phyloP scores from a whole-genome alignment of 108 stramenopile species.

The Seminavis robusta region DNA sequence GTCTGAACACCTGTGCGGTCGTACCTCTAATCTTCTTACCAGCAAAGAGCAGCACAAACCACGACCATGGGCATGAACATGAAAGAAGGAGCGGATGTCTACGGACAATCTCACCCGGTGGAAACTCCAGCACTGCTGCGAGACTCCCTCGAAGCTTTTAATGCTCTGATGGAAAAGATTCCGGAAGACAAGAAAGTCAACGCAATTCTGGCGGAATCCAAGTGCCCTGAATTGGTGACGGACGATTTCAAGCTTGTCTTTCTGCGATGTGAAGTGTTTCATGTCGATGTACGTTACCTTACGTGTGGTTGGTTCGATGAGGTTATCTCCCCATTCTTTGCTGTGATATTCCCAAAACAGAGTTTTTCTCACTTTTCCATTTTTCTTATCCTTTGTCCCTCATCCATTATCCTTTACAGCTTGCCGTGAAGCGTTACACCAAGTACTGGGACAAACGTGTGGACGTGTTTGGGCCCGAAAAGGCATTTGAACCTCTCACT shows the following conservation, averaged over 20 bases:
- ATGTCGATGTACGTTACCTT: too few relatives aligned
- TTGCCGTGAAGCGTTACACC: conserved; percentile 36
- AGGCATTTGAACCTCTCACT: conserved; percentile 41
- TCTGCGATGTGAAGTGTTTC: conserved; percentile 58
- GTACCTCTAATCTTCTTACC: too few relatives aligned
- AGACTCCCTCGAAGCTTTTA: conserved; percentile 26
- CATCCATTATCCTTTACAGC: too few relatives aligned
- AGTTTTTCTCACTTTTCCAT: too few relatives aligned
- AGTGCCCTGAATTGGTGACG: conserved; percentile 33
- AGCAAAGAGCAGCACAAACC: too few relatives aligned
- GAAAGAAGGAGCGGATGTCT: conserved; percentile 15
- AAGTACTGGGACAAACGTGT: conserved; percentile 55
- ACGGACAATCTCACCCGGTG: conserved; percentile 48
- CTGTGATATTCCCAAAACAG: too few relatives aligned
- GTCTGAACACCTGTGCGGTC: too few relatives aligned
- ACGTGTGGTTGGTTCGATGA: too few relatives aligned
- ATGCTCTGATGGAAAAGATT: too few relatives aligned
- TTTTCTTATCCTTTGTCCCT: too few relatives aligned
- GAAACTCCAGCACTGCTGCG: conserved; percentile 46
- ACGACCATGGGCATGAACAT: too few relatives aligned
- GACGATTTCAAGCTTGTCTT: conserved; percentile 45
- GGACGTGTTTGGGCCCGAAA: conserved; percentile 41
- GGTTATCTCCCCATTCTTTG: too few relatives aligned
- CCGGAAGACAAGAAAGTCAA: conserved; percentile 13
- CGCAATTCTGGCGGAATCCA: conserved; percentile 24